Conservation (phyloP, 2,329 filamentous ascomycete species). For the Escovopsis sp. region DNA sequence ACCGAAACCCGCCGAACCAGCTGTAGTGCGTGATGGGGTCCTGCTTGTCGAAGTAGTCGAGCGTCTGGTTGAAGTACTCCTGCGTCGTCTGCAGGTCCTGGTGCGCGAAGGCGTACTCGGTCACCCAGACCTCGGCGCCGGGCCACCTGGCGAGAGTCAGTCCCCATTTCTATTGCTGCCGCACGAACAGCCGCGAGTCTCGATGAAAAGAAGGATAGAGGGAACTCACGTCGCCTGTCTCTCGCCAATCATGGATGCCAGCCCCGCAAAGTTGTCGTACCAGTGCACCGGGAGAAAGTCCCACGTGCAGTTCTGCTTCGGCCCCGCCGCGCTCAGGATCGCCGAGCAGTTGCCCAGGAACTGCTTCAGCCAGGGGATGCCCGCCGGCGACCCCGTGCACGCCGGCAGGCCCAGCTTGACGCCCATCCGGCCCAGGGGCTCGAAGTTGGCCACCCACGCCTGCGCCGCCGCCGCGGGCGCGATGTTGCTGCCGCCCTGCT, state of each 20-base stretch:
- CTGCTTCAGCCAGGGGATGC: slow-evolving; percentile 51
- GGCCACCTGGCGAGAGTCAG: slow-evolving; percentile 32
- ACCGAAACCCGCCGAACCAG: slow-evolving; percentile 63
- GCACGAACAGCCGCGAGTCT: too few species aligned
- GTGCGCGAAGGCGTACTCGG: slow-evolving; percentile 55
- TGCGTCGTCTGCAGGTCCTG: slow-evolving; percentile 43
- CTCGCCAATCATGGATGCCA: slow-evolving; percentile 52
- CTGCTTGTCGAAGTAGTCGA: slow-evolving; percentile 47
- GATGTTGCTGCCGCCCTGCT: slow-evolving; percentile 48
- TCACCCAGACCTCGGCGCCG: slow-evolving; percentile 56
- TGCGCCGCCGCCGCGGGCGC: slow-evolving; percentile 44
- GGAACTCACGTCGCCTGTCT: slow-evolving; percentile 18
- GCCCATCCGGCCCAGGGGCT: slow-evolving; percentile 49
- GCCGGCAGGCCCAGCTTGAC: slow-evolving; percentile 57
- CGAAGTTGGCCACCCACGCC: slow-evolving; percentile 57
- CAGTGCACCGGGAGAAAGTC: slow-evolving; percentile 52
- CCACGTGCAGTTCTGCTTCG: slow-evolving; percentile 39
- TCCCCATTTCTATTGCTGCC: too few species aligned
- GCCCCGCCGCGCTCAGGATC: slow-evolving; percentile 30
- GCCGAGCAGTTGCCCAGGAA: slow-evolving; percentile 51
- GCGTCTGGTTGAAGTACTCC: slow-evolving; percentile 51
- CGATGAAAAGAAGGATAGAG: not conserved
- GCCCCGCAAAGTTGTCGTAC: slow-evolving; percentile 55
- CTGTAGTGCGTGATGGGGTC: slow-evolving; percentile 51
- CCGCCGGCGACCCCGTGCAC: slow-evolving; percentile 45